Evolutionary conservation across 2,329 filamentous ascomycete genomes (phyloP).

Genomic region (Dryadomyces sulphureus): DNA sequence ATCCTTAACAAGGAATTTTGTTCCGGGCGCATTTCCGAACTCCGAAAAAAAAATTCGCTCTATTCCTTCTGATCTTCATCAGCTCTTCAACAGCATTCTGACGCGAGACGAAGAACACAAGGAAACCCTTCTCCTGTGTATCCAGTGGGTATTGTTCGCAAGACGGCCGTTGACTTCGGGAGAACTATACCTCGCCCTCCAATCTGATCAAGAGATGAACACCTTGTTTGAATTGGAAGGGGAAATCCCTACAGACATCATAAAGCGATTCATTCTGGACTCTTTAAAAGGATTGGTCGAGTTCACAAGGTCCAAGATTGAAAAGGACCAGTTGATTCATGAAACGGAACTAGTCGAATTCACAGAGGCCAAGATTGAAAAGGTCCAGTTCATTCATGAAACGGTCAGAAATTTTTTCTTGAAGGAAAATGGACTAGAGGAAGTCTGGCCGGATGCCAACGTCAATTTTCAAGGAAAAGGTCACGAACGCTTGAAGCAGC

Average conservation of each 20-base stretch:
- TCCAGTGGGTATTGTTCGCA: conserved; percentile 40
- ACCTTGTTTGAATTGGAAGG: conserved; percentile 8
- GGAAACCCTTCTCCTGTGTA: conserved; percentile 25
- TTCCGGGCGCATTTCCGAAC: conserved; percentile 13
- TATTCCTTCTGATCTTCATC: not conserved
- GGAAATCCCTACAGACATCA: conserved; percentile 7
- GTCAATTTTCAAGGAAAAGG: conserved; percentile 18
- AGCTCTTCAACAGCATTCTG: conserved; percentile 25
- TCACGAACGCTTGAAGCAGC: conserved; percentile 28
- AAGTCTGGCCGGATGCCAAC: conserved; percentile 19
- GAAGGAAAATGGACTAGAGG: conserved; percentile 16
- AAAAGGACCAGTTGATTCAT: conserved; percentile 36
- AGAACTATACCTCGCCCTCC: conserved; percentile 29
- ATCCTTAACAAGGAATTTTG: conserved; percentile 22
- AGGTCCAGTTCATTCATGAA: conserved; percentile 39
- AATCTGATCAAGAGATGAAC: conserved; percentile 11
- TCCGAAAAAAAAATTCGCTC: conserved; percentile 15
- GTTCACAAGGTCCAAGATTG: conserved; percentile 16
- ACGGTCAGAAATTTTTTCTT: conserved; percentile 33
- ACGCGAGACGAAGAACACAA: conserved; percentile 26
- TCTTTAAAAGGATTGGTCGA: conserved; percentile 37
- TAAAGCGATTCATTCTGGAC: conserved; percentile 20
- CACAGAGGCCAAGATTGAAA: conserved; percentile 16
- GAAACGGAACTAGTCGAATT: conserved; percentile 32
- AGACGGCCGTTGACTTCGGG: conserved; percentile 23